Evolutionary conservation across 345 rosid species (phyloP), one percentile per base, ranked within the genome.

Genomic region (Sonneratia alba): DNA sequence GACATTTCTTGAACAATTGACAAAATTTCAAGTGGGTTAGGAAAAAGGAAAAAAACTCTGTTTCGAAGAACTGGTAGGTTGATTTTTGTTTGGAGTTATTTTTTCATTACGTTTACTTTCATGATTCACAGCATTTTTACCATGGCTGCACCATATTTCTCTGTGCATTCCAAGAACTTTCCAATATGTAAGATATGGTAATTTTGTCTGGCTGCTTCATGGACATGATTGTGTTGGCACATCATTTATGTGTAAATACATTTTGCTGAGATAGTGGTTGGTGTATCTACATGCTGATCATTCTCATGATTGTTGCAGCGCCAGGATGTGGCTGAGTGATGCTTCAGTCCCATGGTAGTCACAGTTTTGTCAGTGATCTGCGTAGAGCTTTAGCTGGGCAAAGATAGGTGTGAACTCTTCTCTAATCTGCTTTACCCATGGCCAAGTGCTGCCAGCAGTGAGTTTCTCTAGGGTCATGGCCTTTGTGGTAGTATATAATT

Each of bases 271-370:
- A 53, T 18, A 53, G 57, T 65, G 13, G 19, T 34, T 36, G 68
- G 45, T 42, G 13, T 42, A 12, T 16, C 45, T 66, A 45, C 3
- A 11, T 68, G 19, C 21, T 11, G 43, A 47, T 45, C 51, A 22
- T 76, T 71, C 48, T 40, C 24, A 18, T 36, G 67, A 48, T 73
- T 65, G 3, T 71, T 71, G 71, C 78, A 78, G 81, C 57, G 53
- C 66, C 64, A 72, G 59, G 81, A 81, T 73, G 78, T 40, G 51
- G 42, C 42, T 71, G 78, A 75, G 49, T 79, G 78, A 78, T 77
- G 32, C 45, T 66, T 56, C 73, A 42, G 45, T 72, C 75, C 68
- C 70, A 71, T 56, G 68, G 34, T 63, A 4, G 71, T 78, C 9
- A 22, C 63, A 57, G 3, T 57, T 57, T 57, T 57, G 59, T 71